These are phyloP conservation scores for Leccinellum albellum DNA, from an alignment of 768 basidiomycete species.

Conservation along the genomic window DNA sequence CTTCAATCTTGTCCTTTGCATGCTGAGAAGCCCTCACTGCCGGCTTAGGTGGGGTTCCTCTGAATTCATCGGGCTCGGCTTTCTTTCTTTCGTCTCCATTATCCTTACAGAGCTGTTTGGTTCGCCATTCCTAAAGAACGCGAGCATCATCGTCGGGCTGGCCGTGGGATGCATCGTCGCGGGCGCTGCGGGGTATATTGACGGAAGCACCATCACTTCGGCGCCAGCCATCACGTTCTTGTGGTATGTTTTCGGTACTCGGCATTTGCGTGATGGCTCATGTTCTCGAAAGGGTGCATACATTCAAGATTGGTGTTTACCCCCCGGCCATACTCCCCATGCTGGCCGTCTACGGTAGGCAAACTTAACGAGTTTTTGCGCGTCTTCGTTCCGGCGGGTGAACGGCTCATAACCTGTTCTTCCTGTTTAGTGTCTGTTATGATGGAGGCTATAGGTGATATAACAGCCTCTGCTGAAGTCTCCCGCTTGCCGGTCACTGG, in stretches of 20 bases:
- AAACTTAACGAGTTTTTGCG: neutral
- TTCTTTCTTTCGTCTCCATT: constrained; percentile 75
- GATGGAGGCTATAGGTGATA: constrained; percentile 85
- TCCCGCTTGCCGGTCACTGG: constrained; percentile 73
- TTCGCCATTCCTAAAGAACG: constrained; percentile 80
- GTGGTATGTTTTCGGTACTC: constrained; percentile 40
- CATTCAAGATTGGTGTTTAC: constrained; percentile 74
- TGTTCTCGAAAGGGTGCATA: constrained; percentile 52
- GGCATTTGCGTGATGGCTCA: neutral
- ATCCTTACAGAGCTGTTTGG: constrained; percentile 80
- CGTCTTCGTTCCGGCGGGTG: constrained; percentile 3
- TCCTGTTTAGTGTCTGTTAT: constrained; percentile 53
- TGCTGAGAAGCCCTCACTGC: neutral
- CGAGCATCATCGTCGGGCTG: constrained; percentile 72
- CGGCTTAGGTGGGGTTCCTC: constrained; percentile 70
- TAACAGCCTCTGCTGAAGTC: constrained; percentile 79
- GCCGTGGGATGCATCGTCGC: constrained; percentile 78
- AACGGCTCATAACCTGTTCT: neutral
- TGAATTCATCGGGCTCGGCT: constrained; percentile 82
- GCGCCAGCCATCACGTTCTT: constrained; percentile 81
- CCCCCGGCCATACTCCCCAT: constrained; percentile 61
- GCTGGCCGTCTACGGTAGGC: constrained; percentile 60
- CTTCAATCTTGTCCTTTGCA: neutral
- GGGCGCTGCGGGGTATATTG: constrained; percentile 76
- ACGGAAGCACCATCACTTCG: constrained; percentile 55